Conservation (phyloP, 345 rosid species). For the Eutrema japonicum region DNA sequence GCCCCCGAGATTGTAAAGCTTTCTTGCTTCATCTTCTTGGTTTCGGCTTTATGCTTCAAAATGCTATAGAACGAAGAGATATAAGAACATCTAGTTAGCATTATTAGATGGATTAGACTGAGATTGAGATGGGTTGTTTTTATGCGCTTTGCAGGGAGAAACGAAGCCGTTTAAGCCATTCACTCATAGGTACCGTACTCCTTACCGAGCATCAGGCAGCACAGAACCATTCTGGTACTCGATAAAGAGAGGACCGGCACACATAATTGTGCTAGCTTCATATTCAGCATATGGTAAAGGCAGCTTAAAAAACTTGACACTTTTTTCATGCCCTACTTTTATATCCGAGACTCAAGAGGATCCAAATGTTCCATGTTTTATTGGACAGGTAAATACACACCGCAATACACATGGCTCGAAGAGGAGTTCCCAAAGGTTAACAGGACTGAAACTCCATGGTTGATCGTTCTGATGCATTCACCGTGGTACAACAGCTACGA, state of each 20-base stretch:
- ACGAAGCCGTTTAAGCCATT: conserved; percentile 80
- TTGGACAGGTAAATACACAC: conserved; percentile 73
- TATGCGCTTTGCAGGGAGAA: conserved; percentile 66
- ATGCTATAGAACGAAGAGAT: neutral
- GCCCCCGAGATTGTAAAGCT: conserved; percentile 64
- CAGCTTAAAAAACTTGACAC: conserved; percentile 5
- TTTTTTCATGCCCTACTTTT: neutral
- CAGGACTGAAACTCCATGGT: conserved; percentile 88
- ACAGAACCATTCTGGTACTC: conserved; percentile 91
- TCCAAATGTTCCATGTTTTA: neutral
- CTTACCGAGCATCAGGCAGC: conserved; percentile 70
- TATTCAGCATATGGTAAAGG: conserved; percentile 81
- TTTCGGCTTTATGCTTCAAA: conserved; percentile 1
- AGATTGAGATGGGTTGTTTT: conserved; percentile 24
- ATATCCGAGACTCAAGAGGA: neutral
- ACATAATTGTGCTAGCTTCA: conserved; percentile 79
- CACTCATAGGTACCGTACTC: conserved; percentile 67
- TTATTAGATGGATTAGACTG: conserved; percentile 15
- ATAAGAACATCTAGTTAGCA: neutral
- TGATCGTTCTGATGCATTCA: conserved; percentile 76
- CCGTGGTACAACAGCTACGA: conserved; percentile 96
- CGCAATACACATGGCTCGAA: conserved; percentile 78
- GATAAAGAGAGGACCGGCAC: conserved; percentile 88
- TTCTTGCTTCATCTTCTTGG: conserved; percentile 15
- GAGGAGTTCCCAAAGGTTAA: conserved; percentile 78